These are phyloP conservation scores for Leccinum subrobustum DNA, from an alignment of 1,284 basidiomycete genomes.

Conservation along the genomic window DNA sequence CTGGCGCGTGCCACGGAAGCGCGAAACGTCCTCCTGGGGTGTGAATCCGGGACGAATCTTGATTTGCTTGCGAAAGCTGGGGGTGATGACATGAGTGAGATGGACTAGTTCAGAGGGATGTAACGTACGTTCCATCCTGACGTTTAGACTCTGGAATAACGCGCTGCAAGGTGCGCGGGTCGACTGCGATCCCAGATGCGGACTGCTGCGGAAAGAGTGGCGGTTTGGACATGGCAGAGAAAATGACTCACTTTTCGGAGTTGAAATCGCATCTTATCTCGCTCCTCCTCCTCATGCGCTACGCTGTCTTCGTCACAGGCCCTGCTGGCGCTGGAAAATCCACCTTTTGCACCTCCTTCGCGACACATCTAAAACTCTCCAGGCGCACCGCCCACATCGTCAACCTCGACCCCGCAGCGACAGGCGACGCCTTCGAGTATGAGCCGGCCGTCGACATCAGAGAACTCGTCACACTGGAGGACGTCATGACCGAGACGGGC, in stretches of 20 bases:
- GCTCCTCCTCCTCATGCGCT: slow-evolving; percentile 61
- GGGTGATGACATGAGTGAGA: no score
- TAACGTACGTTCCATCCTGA: slow-evolving; percentile 83
- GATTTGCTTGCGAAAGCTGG: slow-evolving; percentile 84
- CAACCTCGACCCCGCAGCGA: slow-evolving; percentile 97
- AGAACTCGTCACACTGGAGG: slow-evolving; percentile 89
- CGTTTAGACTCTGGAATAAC: slow-evolving; percentile 85
- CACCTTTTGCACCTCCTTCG: slow-evolving; percentile 87
- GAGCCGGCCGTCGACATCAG: slow-evolving; percentile 94
- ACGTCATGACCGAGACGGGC: slow-evolving; percentile 95
- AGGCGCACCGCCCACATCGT: slow-evolving; percentile 90
- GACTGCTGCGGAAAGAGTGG: slow-evolving; percentile 70
- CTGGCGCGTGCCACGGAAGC: slow-evolving; percentile 79
- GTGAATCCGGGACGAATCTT: slow-evolving; percentile 93
- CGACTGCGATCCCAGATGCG: slow-evolving; percentile 78
- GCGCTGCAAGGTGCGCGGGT: slow-evolving; percentile 81
- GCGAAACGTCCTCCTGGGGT: slow-evolving; percentile 88
- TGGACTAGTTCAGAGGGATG: no score
- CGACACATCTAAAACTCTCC: slow-evolving; percentile 87
- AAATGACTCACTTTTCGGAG: slow-evolving; percentile 22
- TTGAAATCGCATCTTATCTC: slow-evolving; percentile 25
- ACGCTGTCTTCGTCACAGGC: slow-evolving; percentile 86
- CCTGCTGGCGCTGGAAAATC: slow-evolving; percentile 98
- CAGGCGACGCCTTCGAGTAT: slow-evolving; percentile 84
- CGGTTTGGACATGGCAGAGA: slow-evolving; percentile 65